These are phyloP conservation scores for Mariannaea sp. DNA, from an alignment of 2,329 filamentous ascomycete species.

Conservation along the genomic window DNA sequence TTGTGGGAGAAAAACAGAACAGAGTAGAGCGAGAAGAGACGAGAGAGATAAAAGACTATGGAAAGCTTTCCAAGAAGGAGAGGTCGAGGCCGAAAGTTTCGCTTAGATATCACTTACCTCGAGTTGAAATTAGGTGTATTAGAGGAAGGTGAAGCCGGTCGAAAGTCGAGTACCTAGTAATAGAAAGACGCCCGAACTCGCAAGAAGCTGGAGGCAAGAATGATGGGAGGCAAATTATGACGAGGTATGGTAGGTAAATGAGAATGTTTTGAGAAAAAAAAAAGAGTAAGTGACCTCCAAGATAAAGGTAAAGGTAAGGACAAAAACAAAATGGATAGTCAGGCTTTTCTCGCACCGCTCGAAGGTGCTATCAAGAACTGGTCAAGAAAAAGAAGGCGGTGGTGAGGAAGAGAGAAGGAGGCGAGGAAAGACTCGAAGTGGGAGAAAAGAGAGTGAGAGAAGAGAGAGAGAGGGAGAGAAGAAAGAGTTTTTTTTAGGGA, in stretches of 20 bases:
- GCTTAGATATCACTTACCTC: slow-evolving; percentile 29
- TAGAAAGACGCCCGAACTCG: slow-evolving; percentile 4
- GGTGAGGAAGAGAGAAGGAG: not conserved
- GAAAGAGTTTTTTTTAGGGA: slow-evolving; percentile 1
- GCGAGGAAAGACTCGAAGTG: slow-evolving; percentile 10
- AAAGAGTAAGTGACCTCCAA: not conserved
- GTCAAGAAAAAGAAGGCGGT: not conserved
- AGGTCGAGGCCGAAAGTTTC: slow-evolving; percentile 9
- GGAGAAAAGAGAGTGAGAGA: slow-evolving; percentile 20
- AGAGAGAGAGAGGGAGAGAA: slow-evolving; percentile 1
- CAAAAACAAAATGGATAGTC: not conserved
- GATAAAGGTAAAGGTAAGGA: slow-evolving; percentile 1
- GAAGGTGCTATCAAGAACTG: slow-evolving; percentile 3
- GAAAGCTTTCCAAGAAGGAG: not conserved
- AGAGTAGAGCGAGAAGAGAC: slow-evolving; percentile 15
- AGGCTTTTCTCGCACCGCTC: not conserved
- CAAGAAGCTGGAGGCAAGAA: slow-evolving; percentile 15
- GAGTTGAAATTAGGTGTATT: slow-evolving; percentile 22
- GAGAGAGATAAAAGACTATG: slow-evolving; percentile 10
- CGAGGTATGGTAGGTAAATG: slow-evolving; percentile 1
- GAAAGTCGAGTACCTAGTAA: slow-evolving; percentile 8
- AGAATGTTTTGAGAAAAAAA: no score
- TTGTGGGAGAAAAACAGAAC: slow-evolving; percentile 23
- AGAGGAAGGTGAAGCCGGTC: slow-evolving; percentile 14
- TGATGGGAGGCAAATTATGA: slow-evolving; percentile 1